These are phyloP conservation scores for Globisporangium solare DNA, from an alignment of 352 stramenopile species.

Conservation along the genomic window DNA sequence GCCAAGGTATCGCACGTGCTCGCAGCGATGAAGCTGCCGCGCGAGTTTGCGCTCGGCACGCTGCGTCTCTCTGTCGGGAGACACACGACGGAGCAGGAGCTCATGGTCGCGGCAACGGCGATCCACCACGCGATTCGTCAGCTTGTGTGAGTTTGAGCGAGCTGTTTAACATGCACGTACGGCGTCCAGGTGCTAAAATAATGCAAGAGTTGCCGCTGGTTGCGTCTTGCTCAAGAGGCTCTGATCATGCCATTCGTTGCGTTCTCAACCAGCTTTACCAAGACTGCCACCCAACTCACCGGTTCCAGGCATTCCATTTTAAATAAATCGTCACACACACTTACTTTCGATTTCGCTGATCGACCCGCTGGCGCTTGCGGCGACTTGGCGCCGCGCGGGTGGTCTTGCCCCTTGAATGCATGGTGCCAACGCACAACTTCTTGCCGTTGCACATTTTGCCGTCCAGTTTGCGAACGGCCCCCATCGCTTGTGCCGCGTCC, in stretches of 20 bases:
- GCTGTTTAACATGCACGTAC: too few relatives aligned
- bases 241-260: too few relatives aligned
- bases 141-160: constrained; percentile 15
- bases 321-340: not conserved
- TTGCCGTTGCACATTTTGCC: constrained; percentile 43
- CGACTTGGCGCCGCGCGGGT: constrained; percentile 30
- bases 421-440: constrained; percentile 34
- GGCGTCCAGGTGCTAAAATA: too few relatives aligned
- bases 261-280: too few relatives aligned
- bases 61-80: constrained; percentile 93
- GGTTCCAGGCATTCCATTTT: not conserved
- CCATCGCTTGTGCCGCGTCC: constrained; percentile 28
- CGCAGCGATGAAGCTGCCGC: constrained; percentile 88
- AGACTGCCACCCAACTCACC: too few relatives aligned
- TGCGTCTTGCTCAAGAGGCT: too few relatives aligned
- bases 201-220: too few relatives aligned
- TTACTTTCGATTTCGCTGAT: constrained; percentile 21
- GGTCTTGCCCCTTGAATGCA: constrained; percentile 7
- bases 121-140: constrained; percentile 64
- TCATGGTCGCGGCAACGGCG: constrained; percentile 77
- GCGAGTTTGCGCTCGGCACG: constrained; percentile 89
- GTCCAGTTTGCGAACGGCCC: constrained; percentile 45
- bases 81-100: constrained; percentile 84
- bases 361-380: constrained; percentile 67
- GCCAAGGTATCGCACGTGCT: constrained; percentile 89